These are phyloP conservation scores for Keithomyces neogunnii DNA, from an alignment of 2,329 filamentous ascomycete genomes.

Conservation along the genomic window DNA sequence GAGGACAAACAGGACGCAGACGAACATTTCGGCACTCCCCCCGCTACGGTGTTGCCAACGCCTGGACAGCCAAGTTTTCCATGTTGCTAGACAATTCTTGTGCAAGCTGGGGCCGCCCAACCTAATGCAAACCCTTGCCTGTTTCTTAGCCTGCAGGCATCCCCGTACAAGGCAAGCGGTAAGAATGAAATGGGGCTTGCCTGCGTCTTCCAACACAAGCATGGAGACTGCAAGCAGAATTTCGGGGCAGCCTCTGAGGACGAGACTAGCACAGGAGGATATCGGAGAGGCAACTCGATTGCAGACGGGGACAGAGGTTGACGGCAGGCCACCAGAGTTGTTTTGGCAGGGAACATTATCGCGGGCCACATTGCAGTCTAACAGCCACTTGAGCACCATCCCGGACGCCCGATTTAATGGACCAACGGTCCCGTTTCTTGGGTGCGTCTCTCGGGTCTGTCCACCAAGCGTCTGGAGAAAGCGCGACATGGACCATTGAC, in stretches of 20 bases:
- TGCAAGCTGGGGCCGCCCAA: not conserved
- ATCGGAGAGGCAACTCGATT: no score
- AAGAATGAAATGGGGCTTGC: not conserved
- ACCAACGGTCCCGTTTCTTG: not conserved
- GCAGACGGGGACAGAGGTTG: no score
- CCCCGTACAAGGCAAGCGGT: not conserved
- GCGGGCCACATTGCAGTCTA: constrained; percentile 6
- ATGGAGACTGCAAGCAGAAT: not conserved
- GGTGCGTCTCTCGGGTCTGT: not conserved
- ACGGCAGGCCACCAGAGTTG: constrained; percentile 1
- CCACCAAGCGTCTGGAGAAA: not conserved
- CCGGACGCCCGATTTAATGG: constrained; percentile 1
- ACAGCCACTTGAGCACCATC: constrained; percentile 2
- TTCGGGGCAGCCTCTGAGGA: no score
- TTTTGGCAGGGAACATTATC: constrained; percentile 2
- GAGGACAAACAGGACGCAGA: no score
- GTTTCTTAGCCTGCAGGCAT: not conserved
- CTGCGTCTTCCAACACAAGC: not conserved
- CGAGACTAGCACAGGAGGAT: not conserved
- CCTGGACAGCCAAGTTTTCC: no score
- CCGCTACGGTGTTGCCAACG: no score
- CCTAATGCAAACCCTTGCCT: not conserved
- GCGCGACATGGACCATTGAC: not conserved
- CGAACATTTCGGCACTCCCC: no score
- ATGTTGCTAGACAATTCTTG: not conserved